Base-by-base conservation (phyloP, 495 filamentous ascomycete genomes). In the Chaetomium tenue region DNA sequence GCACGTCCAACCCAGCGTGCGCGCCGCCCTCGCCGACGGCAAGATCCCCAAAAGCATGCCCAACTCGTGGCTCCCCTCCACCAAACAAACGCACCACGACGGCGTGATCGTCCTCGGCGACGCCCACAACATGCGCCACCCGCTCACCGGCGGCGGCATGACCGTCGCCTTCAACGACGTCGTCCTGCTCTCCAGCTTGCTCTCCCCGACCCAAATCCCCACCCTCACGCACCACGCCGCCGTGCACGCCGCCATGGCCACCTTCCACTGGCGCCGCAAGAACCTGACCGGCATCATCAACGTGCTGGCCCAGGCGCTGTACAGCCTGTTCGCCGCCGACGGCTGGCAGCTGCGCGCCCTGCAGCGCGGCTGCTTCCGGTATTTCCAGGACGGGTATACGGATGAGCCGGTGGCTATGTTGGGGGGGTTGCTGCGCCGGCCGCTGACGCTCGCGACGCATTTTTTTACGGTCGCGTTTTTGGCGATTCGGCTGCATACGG, bases 71-170 rank as follows among this genome's bases (percentile, higher is more conserved):
- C 84, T 98, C 5, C 91, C 94, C 18, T 84, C 93, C 0, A 82
- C 86, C 12, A 78, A 78, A 26, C 87, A 88, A 52, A 85, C 87
- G 66, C 84, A 82, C 51, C 84, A 87, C 3, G 84, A 87, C 0
- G 94, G 94, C 13, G 78, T 97, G 65, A 79, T 96, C 42, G 77
- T 98, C 33, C 78, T 97, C 22, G 93, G 93, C 62, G 93, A 97
- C 76, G 93, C 93, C 9, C 87, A 93, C 79, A 97, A 97, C 77
- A 97, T 97, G 93, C 90, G 93, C 5, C 93, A 97, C 78, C 93
- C 93, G 0, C 79, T 97, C 15, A 97, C 93, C 0, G 93, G 93
- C 59, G 93, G 93, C 68, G 93, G 93, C 66, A 97, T 97, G 93
- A 97, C 93, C 0, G 93, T 97, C 0, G 93, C 91, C 4, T 87